phyloP scores from a whole-genome alignment of 2,329 filamentous ascomycete genomes.

The Massarina eburnea region DNA sequence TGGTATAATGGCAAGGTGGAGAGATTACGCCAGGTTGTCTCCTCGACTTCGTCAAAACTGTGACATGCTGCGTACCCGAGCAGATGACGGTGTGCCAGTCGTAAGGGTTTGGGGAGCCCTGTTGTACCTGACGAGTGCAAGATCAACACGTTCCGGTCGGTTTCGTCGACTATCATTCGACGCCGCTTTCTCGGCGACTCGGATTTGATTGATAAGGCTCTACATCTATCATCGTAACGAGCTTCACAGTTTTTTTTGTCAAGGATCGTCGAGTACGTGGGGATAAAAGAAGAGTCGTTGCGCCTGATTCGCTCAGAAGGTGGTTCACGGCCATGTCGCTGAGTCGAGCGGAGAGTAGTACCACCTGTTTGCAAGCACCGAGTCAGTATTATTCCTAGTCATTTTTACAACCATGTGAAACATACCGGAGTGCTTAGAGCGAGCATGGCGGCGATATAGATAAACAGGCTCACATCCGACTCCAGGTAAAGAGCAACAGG shows the following conservation, averaged over 20 bases:
- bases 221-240: no score
- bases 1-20: conserved; percentile 42
- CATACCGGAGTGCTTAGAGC: conserved; percentile 21
- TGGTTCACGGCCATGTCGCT: no score
- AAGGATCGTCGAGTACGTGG: no score
- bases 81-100: conserved; percentile 51
- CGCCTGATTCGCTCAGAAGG: no score
- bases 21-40: conserved; percentile 19
- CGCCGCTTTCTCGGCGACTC: no score
- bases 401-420: no score
- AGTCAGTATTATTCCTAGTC: no score
- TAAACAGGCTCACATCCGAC: conserved; percentile 30
- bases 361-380: no score
- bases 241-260: no score
- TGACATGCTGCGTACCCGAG: conserved; percentile 5
- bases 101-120: conserved; percentile 63
- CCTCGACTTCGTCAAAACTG: not conserved
- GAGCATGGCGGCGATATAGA: conserved; percentile 27
- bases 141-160: conserved; percentile 42
- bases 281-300: no score
- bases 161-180: not conserved
- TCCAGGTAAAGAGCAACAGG: conserved; percentile 34
- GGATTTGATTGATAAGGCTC: no score
- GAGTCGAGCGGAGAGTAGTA: no score
- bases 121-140: conserved; percentile 58